phyloP scores from a whole-genome alignment of 2,329 filamentous ascomycete genomes.

The Zymoseptoria tritici region DNA sequence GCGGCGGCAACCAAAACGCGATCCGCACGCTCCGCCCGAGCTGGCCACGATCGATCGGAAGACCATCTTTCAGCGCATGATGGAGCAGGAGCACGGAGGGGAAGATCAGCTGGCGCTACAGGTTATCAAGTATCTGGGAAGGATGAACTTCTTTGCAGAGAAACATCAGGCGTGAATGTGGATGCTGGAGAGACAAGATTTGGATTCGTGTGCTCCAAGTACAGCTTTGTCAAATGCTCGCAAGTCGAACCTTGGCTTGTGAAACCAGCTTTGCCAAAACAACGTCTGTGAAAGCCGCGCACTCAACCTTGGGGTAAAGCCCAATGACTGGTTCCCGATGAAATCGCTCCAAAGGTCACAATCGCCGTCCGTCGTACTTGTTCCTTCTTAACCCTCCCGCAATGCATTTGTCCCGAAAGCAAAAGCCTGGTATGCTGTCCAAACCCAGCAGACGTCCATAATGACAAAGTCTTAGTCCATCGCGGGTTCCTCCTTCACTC shows the following conservation, averaged over 20 bases:
- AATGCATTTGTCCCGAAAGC: not conserved
- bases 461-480: not conserved
- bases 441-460: not conserved
- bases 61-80: conserved; percentile 25
- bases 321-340: not conserved
- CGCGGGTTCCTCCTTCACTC: not conserved
- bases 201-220: too few species aligned
- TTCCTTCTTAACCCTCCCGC: not conserved
- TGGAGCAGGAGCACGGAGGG: conserved; percentile 40
- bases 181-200: not conserved
- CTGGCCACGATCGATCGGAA: conserved; percentile 6
- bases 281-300: too few species aligned
- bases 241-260: too few species aligned
- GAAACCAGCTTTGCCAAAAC: too few species aligned
- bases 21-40: conserved; percentile 13
- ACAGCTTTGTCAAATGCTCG: too few species aligned
- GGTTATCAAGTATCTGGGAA: conserved; percentile 42
- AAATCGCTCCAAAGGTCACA: not conserved
- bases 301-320: not conserved
- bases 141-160: conserved; percentile 34
- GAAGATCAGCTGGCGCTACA: conserved; percentile 36
- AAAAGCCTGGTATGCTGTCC: not conserved
- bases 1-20: conserved; percentile 4
- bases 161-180: not conserved
- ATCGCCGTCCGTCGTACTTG: not conserved